Conservation (phyloP, 2,329 filamentous ascomycete genomes). For the Arthrobotrys musiformis region DNA sequence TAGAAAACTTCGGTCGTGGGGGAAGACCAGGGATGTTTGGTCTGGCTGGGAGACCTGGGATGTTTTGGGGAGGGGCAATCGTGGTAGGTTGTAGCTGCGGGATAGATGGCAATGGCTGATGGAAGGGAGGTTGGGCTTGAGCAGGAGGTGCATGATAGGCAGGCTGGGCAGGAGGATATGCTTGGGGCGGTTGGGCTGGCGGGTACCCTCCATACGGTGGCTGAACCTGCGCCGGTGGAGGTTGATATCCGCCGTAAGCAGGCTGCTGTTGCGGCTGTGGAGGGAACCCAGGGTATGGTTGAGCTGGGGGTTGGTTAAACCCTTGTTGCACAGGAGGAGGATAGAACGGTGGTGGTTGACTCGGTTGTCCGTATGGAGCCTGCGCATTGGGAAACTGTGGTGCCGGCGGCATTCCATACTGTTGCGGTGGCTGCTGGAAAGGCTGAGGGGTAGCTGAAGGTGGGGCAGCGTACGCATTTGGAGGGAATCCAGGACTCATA, state of each 20-base stretch:
- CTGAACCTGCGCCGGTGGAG: constrained; percentile 65
- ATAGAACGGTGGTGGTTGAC: constrained; percentile 65
- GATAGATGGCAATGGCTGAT: constrained; percentile 50
- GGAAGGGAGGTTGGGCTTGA: constrained; percentile 57
- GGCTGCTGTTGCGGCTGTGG: constrained; percentile 57
- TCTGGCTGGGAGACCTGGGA: constrained; percentile 66
- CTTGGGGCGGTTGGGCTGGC: constrained; percentile 44
- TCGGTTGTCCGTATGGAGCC: constrained; percentile 58
- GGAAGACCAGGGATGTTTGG: constrained; percentile 71
- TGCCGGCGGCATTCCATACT: constrained; percentile 38
- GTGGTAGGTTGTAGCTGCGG: constrained; percentile 58
- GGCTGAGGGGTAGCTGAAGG: constrained; percentile 46
- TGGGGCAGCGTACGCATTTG: constrained; percentile 68
- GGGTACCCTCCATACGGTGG: constrained; percentile 65
- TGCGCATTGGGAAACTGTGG: constrained; percentile 58
- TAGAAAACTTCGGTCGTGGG: constrained; percentile 70
- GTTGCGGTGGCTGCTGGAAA: constrained; percentile 29
- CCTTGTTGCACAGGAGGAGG: constrained; percentile 62
- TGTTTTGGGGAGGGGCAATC: constrained; percentile 62
- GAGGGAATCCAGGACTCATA: constrained; percentile 56
- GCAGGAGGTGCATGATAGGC: constrained; percentile 55
- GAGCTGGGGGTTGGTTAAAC: constrained; percentile 50
- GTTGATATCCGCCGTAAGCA: constrained; percentile 63
- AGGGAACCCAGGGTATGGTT: constrained; percentile 41
- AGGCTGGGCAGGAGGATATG: constrained; percentile 55